phyloP scores from a whole-genome alignment of 225 moss, liverwort and hornwort species.

The Antitrichia curtipendula region DNA sequence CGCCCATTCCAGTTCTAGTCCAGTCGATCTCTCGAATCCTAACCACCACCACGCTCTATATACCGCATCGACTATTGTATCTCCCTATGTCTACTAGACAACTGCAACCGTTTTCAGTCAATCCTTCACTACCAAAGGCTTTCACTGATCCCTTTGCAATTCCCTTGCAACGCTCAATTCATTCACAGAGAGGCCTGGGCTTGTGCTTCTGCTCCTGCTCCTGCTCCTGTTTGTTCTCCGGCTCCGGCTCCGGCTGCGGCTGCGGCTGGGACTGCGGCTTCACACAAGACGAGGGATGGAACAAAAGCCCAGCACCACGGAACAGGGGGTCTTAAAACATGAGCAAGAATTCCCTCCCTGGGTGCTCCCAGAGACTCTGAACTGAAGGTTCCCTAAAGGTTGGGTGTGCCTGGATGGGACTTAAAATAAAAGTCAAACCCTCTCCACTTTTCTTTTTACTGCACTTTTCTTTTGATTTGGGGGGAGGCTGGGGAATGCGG shows the following conservation, averaged over 20 bases:
- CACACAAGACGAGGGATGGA: neutral
- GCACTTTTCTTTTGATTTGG: neutral
- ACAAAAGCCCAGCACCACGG: neutral
- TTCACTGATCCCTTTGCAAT: neutral
- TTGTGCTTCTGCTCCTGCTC: neutral
- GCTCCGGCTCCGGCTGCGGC: neutral
- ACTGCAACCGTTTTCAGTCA: neutral
- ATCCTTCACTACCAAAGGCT: neutral
- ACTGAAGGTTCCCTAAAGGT: neutral
- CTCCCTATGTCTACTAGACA: neutral
- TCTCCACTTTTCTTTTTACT: neutral
- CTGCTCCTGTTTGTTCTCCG: neutral
- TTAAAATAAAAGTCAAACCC: constrained; percentile 15
- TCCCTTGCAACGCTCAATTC: neutral
- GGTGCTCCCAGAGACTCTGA: neutral
- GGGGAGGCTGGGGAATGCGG: neutral
- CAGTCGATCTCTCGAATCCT: neutral
- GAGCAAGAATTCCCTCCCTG: neutral
- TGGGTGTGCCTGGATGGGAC: neutral
- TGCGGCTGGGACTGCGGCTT: neutral
- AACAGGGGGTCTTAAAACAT: neutral
- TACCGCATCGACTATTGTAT: neutral
- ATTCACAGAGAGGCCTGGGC: neutral
- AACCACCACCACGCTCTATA: neutral
- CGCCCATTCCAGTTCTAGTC: neutral